phyloP scores from a whole-genome alignment of 345 rosid species.

The Syzygium oleosum region DNA sequence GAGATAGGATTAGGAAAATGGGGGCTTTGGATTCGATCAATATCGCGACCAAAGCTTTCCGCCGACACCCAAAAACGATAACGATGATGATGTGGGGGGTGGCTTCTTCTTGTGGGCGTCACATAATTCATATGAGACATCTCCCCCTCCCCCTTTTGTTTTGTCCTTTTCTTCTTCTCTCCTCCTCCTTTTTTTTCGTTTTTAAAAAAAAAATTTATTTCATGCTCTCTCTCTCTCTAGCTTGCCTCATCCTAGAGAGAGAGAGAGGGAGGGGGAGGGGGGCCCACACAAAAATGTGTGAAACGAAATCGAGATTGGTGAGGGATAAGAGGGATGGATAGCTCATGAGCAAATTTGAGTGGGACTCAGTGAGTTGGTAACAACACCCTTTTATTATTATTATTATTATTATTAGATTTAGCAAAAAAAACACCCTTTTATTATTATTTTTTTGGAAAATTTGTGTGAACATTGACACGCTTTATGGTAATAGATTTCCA shows the following conservation, averaged over 20 bases:
- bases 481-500: too few species aligned
- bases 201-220: not conserved
- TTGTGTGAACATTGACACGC: not conserved
- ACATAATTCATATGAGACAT: not conserved
- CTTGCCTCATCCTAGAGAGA: not conserved
- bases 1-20: not conserved
- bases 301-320: not conserved
- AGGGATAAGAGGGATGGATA: not conserved
- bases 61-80: constrained; percentile 9
- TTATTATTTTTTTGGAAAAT: not conserved
- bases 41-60: not conserved
- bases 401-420: too few species aligned
- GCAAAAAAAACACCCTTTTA: too few species aligned
- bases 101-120: not conserved
- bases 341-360: not conserved
- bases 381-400: not conserved
- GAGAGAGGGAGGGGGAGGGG: not conserved
- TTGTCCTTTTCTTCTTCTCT: not conserved
- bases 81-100: not conserved
- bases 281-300: not conserved
- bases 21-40: not conserved
- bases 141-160: not conserved
- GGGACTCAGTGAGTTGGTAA: not conserved
- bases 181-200: fast-evolving
- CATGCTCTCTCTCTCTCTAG: not conserved